Percentiles rank a stretch among this genome's conserved stretches.
These are phyloP conservation scores for Aspergillus puulaauensis DNA, from an alignment of 2,329 filamentous ascomycete genomes.

Conservation along the genomic window DNA sequence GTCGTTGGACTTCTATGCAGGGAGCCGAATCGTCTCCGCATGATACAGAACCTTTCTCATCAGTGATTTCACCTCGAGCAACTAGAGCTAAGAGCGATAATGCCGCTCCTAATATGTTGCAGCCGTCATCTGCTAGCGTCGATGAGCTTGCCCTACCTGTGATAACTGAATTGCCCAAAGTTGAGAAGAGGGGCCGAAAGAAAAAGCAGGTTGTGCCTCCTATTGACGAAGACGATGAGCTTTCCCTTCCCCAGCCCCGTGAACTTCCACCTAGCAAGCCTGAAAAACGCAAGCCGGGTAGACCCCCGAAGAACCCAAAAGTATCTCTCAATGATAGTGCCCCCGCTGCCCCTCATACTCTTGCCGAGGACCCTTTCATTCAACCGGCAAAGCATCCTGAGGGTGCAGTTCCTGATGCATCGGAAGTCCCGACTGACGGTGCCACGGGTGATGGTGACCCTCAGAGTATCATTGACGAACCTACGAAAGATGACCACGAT, in stretches of 20 bases:
- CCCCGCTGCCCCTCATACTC: background rate
- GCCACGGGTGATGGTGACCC: background rate
- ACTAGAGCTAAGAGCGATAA: constrained; percentile 25
- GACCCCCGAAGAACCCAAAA: constrained; percentile 18
- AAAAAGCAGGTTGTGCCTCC: constrained; percentile 29
- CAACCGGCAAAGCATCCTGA: background rate
- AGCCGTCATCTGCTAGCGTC: constrained; percentile 21
- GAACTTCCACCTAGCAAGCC: constrained; percentile 5
- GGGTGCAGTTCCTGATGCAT: background rate
- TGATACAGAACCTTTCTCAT: constrained; percentile 43
- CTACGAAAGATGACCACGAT: background rate
- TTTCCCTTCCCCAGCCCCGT: constrained; percentile 16
- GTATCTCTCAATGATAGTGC: background rate
- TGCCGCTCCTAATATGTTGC: constrained; percentile 10
- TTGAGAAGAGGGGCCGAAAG: constrained; percentile 30
- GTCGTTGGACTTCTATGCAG: constrained; percentile 29
- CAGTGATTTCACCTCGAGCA: constrained; percentile 27
- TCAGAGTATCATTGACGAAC: background rate
- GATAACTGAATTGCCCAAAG: constrained; percentile 20
- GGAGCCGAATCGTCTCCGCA: constrained; percentile 33
- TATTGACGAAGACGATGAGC: constrained; percentile 30
- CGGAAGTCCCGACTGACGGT: background rate
- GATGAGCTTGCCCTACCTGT: constrained; percentile 31
- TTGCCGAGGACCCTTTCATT: background rate
- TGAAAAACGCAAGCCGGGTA: constrained; percentile 22